Conservation (phyloP, 345 rosid species). For the Limnanthes douglasii region DNA sequence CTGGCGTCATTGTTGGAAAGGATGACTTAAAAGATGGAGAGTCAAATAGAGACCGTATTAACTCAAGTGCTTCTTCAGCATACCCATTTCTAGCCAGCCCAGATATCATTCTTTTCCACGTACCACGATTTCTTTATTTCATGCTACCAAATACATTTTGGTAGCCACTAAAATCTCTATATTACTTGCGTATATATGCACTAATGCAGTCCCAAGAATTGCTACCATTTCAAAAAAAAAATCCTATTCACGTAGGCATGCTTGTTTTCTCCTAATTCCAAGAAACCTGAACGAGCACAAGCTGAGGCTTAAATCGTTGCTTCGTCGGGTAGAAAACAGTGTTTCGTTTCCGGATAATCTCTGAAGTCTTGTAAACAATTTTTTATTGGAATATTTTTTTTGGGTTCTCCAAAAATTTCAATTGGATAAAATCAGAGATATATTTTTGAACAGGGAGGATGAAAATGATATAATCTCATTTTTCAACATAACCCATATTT, state of each 20-base stretch:
- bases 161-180: slow-evolving; percentile 7
- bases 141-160: slow-evolving; percentile 9
- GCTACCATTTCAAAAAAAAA: slow-evolving; percentile 8
- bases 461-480: no score
- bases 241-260: slow-evolving; percentile 2
- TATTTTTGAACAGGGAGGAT: no score
- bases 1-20: slow-evolving; percentile 64
- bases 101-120: slow-evolving; percentile 13
- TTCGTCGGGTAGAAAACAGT: no score
- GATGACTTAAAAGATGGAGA: slow-evolving; percentile 62
- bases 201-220: slow-evolving; percentile 13
- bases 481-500: no score
- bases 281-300: slow-evolving; percentile 10
- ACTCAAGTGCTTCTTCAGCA: slow-evolving; percentile 35
- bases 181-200: slow-evolving; percentile 14
- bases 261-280: slow-evolving; percentile 10
- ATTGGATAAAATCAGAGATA: no score
- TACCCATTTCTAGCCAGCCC: slow-evolving; percentile 9
- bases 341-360: no score
- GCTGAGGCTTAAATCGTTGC: no score
- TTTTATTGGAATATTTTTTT: no score
- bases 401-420: no score
- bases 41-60: slow-evolving; percentile 53
- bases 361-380: no score
- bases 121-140: slow-evolving; percentile 10